phyloP scores from a whole-genome alignment of 2,329 filamentous ascomycete species.

The Alternaria hordeiaustralica region DNA sequence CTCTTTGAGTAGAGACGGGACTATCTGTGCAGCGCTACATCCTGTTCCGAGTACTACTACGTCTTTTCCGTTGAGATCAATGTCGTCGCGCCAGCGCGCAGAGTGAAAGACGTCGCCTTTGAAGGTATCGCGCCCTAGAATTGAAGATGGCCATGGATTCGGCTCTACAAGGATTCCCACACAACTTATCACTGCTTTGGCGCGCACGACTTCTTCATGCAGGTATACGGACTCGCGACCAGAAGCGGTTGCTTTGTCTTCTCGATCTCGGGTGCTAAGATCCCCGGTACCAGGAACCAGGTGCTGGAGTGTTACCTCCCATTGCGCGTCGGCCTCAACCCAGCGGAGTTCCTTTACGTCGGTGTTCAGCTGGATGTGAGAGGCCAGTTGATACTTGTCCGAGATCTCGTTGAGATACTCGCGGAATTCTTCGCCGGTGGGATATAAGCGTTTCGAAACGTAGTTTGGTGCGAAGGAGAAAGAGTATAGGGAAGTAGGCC shows the following conservation, averaged over 20 bases:
- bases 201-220: not conserved
- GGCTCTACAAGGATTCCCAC: not conserved
- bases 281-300: not conserved
- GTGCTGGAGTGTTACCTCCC: not conserved
- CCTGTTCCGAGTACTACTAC: conserved; percentile 57
- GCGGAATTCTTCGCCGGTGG: not conserved
- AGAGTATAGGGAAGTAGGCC: not conserved
- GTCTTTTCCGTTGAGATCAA: conserved; percentile 58
- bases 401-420: not conserved
- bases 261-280: not conserved
- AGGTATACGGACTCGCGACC: not conserved
- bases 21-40: not conserved
- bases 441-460: not conserved
- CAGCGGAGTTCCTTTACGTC: not conserved
- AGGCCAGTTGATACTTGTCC: not conserved
- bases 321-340: not conserved
- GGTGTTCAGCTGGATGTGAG: not conserved
- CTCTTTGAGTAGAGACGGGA: conserved; percentile 1
- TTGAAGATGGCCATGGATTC: not conserved
- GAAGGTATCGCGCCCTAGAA: conserved; percentile 57
- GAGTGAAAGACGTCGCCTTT: conserved; percentile 60
- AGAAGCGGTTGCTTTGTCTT: not conserved
- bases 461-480: not conserved
- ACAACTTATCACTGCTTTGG: not conserved
- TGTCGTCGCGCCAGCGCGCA: conserved; percentile 56